phyloP scores from a whole-genome alignment of 2,329 filamentous ascomycete genomes.

The Sclerotinia spermophila region DNA sequence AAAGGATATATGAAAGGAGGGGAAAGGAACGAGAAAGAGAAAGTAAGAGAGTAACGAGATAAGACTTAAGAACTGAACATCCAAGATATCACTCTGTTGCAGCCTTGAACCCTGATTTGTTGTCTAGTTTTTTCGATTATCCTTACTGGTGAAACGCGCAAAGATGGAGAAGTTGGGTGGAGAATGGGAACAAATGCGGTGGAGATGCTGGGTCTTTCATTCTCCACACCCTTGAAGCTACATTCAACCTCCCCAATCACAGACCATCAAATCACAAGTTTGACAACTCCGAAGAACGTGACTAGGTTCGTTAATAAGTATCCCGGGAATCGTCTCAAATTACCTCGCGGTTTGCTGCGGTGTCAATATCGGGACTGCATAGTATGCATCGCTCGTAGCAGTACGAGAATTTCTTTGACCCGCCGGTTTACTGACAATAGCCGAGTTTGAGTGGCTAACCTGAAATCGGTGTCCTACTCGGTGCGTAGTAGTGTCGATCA shows the following conservation, averaged over 20 bases:
- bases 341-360: neutral
- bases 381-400: neutral
- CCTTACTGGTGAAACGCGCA: constrained; percentile 1
- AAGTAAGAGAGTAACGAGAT: neutral
- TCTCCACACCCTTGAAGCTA: constrained; percentile 9
- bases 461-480: constrained; percentile 8
- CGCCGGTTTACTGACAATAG: neutral
- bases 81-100: neutral
- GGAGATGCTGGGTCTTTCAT: constrained; percentile 2
- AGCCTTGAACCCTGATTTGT: neutral
- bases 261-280: constrained; percentile 2
- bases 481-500: constrained; percentile 11
- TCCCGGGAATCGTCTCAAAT: neutral
- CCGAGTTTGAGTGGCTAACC: neutral
- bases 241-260: constrained; percentile 11
- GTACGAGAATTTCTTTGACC: neutral
- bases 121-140: neutral
- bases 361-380: neutral
- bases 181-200: constrained; percentile 2
- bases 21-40: neutral
- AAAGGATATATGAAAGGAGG: neutral
- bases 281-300: constrained; percentile 1
- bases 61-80: neutral
- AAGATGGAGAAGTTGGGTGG: constrained; percentile 8
- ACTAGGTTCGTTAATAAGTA: neutral